A percentile compares a stretch with the other conserved stretches of the same genome.
These are phyloP conservation scores for Venturia pyrina DNA, from an alignment of 2,329 filamentous ascomycete species.

Conservation along the genomic window DNA sequence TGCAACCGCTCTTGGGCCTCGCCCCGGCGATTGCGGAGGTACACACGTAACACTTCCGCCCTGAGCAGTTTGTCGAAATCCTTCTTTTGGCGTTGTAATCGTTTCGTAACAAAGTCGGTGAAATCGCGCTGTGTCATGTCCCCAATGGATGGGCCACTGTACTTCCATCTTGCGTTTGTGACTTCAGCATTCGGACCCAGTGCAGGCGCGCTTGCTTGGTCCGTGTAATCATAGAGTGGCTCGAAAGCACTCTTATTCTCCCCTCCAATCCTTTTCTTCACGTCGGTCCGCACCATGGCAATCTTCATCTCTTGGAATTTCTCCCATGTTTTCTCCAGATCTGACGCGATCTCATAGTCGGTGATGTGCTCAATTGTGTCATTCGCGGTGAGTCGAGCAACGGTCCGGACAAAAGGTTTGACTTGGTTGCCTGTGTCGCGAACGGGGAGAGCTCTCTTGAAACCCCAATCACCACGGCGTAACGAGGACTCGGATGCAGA, in stretches of 20 bases:
- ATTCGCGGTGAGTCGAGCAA: slow-evolving; percentile 62
- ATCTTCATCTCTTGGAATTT: slow-evolving; percentile 82
- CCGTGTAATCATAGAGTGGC: slow-evolving; percentile 32
- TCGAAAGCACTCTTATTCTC: slow-evolving; percentile 28
- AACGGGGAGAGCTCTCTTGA: slow-evolving; percentile 74
- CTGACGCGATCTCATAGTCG: slow-evolving; percentile 73
- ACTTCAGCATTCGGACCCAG: slow-evolving; percentile 2
- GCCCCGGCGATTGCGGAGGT: neutral
- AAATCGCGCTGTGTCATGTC: slow-evolving; percentile 48
- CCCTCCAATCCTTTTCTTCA: slow-evolving; percentile 5
- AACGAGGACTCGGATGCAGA: slow-evolving; percentile 65
- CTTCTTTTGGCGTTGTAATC: neutral
- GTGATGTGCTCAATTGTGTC: slow-evolving; percentile 84
- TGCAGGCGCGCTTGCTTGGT: neutral
- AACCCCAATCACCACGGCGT: slow-evolving; percentile 76
- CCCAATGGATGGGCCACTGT: slow-evolving; percentile 48
- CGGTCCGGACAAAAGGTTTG: neutral
- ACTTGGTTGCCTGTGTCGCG: slow-evolving; percentile 52
- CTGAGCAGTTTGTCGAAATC: neutral
- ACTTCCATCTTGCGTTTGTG: slow-evolving; percentile 40
- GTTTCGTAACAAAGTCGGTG: slow-evolving; percentile 32
- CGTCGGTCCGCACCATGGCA: slow-evolving; percentile 38
- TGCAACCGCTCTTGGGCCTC: neutral
- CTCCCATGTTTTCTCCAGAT: slow-evolving; percentile 68
- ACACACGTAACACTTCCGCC: neutral